phyloP scores from a whole-genome alignment of 495 filamentous ascomycete species.

The Viridothelium virens region DNA sequence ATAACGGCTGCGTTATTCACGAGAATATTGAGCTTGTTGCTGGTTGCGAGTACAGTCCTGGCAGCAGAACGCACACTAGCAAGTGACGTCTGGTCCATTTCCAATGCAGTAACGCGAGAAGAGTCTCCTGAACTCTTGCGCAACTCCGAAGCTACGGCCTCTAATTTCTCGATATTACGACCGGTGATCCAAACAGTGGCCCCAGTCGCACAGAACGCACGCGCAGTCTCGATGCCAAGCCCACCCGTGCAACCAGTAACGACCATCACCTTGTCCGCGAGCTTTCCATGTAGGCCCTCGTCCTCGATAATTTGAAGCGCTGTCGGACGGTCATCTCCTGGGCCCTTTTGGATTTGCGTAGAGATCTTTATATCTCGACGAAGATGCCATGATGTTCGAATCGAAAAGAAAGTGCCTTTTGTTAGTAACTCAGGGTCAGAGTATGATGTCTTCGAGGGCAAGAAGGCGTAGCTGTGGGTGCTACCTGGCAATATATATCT shows the following conservation, averaged over 20 bases:
- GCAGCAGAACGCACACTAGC: not conserved
- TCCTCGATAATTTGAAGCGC: slow-evolving; percentile 48
- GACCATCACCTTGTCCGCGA: slow-evolving; percentile 42
- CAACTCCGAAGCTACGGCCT: not conserved
- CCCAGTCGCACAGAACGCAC: slow-evolving; percentile 42
- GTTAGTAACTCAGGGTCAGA: too few relatives aligned
- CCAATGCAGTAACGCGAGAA: not conserved
- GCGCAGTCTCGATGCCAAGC: slow-evolving; percentile 47
- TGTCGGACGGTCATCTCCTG: slow-evolving; percentile 50
- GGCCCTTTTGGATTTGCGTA: slow-evolving; percentile 36
- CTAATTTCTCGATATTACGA: not conserved
- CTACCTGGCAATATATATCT: too few relatives aligned
- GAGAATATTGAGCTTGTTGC: not conserved
- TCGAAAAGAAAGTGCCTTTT: too few relatives aligned
- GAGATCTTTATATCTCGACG: too few relatives aligned
- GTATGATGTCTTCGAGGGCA: too few relatives aligned
- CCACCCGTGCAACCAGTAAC: slow-evolving; percentile 48
- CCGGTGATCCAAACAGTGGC: slow-evolving; percentile 32
- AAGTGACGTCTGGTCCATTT: not conserved
- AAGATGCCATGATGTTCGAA: too few relatives aligned
- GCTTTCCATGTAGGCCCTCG: slow-evolving; percentile 37
- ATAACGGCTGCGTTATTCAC: not conserved
- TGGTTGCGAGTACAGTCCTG: not conserved
- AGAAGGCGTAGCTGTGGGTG: too few relatives aligned
- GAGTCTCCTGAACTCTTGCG: not conserved